Conservation (phyloP, 371 early-diverging fungal genomes). For the Apophysomyces variabilis region DNA sequence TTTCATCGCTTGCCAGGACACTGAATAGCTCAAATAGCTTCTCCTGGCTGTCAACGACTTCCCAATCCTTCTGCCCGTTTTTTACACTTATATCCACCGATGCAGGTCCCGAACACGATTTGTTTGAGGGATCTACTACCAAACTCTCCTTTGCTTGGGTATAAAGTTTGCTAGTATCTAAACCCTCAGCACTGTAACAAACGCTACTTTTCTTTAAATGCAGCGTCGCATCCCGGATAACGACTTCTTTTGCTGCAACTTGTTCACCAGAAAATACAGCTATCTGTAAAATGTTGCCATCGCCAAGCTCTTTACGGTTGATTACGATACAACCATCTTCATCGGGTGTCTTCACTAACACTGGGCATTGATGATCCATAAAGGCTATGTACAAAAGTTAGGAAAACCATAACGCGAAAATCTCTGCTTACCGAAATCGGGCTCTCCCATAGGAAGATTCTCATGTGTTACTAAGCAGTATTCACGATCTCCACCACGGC, state of each 20-base stretch:
- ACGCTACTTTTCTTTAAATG: slow-evolving; percentile 22
- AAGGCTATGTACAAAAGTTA: slow-evolving; percentile 19
- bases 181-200: slow-evolving; percentile 24
- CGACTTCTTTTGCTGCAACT: slow-evolving; percentile 19
- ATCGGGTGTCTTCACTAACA: slow-evolving; percentile 22
- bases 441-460: background rate
- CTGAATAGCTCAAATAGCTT: slow-evolving; percentile 36
- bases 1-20: slow-evolving; percentile 1
- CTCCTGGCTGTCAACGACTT: slow-evolving; percentile 42
- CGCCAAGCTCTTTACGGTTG: slow-evolving; percentile 30
- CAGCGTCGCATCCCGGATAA: slow-evolving; percentile 17
- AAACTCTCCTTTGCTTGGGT: slow-evolving; percentile 34
- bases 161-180: slow-evolving; percentile 16
- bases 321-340: slow-evolving; percentile 24
- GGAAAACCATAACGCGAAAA: background rate
- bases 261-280: slow-evolving; percentile 37
- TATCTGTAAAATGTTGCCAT: slow-evolving; percentile 37
- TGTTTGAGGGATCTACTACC: background rate
- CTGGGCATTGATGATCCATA: slow-evolving; percentile 29
- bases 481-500: background rate
- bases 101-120: background rate
- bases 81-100: slow-evolving; percentile 18
- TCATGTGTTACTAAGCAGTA: background rate
- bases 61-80: slow-evolving; percentile 41
- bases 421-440: background rate